phyloP scores from a whole-genome alignment of 495 filamentous ascomycete species.

The Darksidea phi region DNA sequence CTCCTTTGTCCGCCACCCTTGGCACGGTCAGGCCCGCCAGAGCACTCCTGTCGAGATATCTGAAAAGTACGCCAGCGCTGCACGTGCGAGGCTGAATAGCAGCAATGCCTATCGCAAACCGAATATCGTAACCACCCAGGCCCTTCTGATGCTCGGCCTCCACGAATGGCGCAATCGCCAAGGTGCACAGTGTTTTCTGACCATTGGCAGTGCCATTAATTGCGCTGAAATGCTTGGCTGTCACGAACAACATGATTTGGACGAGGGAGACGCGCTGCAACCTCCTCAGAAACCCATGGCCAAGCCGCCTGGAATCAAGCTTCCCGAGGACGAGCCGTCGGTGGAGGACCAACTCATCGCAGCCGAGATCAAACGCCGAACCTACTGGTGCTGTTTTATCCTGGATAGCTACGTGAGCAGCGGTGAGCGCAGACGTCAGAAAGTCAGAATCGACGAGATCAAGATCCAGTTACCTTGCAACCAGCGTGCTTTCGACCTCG shows the following conservation, averaged over 20 bases:
- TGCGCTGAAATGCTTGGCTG: slow-evolving; percentile 69
- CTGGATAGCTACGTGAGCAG: slow-evolving; percentile 77
- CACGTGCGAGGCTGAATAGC: slow-evolving; percentile 57
- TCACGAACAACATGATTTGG: slow-evolving; percentile 60
- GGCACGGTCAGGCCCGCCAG: slow-evolving; percentile 45
- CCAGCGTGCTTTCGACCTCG: slow-evolving; percentile 65
- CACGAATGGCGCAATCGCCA: slow-evolving; percentile 83
- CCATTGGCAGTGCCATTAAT: slow-evolving; percentile 75
- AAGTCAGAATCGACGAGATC: slow-evolving; percentile 66
- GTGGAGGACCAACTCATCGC: slow-evolving; percentile 58
- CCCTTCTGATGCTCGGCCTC: slow-evolving; percentile 75
- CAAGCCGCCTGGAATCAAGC: slow-evolving; percentile 35
- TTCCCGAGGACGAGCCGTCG: too few relatives aligned
- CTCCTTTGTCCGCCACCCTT: slow-evolving; percentile 64
- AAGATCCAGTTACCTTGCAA: slow-evolving; percentile 66
- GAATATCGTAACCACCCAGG: slow-evolving; percentile 70
- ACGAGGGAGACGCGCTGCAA: slow-evolving; percentile 46
- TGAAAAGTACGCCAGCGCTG: slow-evolving; percentile 73
- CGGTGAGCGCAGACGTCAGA: slow-evolving; percentile 69
- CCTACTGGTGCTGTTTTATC: slow-evolving; percentile 84
- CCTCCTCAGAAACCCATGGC: slow-evolving; percentile 47
- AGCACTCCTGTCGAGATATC: slow-evolving; percentile 67
- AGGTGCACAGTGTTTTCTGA: slow-evolving; percentile 74
- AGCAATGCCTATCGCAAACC: slow-evolving; percentile 51
- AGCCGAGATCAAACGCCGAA: slow-evolving; percentile 75